phyloP scores from a whole-genome alignment of 225 moss, liverwort and hornwort species.

The Physcomitrium patens region DNA sequence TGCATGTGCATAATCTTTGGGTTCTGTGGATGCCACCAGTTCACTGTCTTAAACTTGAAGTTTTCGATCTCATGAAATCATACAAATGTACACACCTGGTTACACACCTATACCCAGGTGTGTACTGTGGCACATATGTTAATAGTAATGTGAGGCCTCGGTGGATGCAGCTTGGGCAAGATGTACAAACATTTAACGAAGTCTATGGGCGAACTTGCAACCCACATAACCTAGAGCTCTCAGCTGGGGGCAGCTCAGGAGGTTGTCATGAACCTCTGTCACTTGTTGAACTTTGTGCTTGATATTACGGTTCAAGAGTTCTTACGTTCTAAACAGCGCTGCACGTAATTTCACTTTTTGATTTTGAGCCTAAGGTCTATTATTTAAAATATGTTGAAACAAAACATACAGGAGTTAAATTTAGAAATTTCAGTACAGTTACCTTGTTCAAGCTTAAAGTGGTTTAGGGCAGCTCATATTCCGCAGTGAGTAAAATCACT shows the following conservation, averaged over 20 bases:
- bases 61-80: neutral
- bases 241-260: conserved; percentile 90
- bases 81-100: neutral
- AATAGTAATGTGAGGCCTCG: conserved; percentile 17
- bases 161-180: conserved; percentile 58
- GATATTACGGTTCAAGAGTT: conserved; percentile 16
- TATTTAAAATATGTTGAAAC: conserved; percentile 1
- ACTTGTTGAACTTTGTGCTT: conserved; percentile 30
- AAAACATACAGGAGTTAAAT: neutral
- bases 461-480: neutral
- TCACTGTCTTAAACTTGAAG: neutral
- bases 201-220: conserved; percentile 79
- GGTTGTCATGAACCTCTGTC: conserved; percentile 45
- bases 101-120: neutral
- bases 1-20: conserved; percentile 18
- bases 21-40: conserved; percentile 1
- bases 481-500: neutral
- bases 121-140: neutral
- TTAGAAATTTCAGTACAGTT: neutral
- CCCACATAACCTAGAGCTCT: conserved; percentile 60
- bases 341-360: conserved; percentile 1
- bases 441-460: conserved; percentile 2
- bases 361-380: conserved; percentile 4
- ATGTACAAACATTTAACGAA: conserved; percentile 83
- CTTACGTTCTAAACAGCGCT: conserved; percentile 15